Evolutionary conservation across 2,329 filamentous ascomycete genomes (phyloP).

Genomic region (Taxawa tesnikishii): DNA sequence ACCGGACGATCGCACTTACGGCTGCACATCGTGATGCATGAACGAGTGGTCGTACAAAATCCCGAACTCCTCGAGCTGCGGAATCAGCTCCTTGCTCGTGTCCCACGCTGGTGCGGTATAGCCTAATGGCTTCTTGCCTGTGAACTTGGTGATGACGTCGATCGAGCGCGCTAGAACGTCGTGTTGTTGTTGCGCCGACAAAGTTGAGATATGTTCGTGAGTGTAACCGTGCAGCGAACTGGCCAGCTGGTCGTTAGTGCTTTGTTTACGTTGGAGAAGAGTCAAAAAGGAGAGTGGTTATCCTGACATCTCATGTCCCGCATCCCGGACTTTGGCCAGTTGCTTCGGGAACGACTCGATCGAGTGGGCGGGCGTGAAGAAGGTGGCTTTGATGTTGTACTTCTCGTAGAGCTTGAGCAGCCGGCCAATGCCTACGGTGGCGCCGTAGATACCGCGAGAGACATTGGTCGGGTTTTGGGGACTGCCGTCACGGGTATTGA

Average conservation of each 20-base stretch:
- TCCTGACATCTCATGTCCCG: conserved; percentile 26
- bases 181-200: conserved; percentile 20
- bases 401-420: conserved; percentile 28
- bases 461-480: conserved; percentile 26
- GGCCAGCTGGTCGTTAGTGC: not conserved
- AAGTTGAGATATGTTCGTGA: conserved; percentile 22
- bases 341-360: conserved; percentile 37
- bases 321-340: conserved; percentile 30
- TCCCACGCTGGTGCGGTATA: conserved; percentile 33
- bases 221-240: conserved; percentile 28
- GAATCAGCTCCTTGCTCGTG: conserved; percentile 24
- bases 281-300: not conserved
- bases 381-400: conserved; percentile 29
- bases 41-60: conserved; percentile 36
- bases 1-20: conserved; percentile 11
- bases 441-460: conserved; percentile 27
- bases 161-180: conserved; percentile 26
- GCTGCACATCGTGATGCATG: conserved; percentile 36
- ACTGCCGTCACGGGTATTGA: conserved; percentile 27
- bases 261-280: not conserved
- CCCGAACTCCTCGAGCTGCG: conserved; percentile 27
- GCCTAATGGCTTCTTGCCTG: conserved; percentile 27
- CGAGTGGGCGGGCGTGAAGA: conserved; percentile 29
- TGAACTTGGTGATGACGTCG: conserved; percentile 24
- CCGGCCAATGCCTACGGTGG: conserved; percentile 26